Conservation (phyloP, 192 early-diverging fungal species). For the Coemansia sp. region DNA sequence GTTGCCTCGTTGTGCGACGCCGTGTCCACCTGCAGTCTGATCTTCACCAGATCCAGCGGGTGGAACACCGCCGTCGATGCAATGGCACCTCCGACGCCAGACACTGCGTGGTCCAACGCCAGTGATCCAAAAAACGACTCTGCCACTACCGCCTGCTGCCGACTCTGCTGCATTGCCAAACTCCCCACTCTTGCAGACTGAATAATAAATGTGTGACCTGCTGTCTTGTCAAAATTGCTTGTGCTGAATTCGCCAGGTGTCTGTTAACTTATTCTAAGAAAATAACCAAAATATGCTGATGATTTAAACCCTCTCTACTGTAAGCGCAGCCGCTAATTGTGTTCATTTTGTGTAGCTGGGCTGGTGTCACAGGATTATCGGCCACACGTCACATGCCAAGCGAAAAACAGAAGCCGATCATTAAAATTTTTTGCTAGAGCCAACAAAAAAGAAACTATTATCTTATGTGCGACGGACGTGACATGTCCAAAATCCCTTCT, state of each 20-base stretch:
- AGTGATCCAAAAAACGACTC: constrained; percentile 48
- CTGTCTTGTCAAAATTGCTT: not conserved
- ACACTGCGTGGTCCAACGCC: constrained; percentile 77
- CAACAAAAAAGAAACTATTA: constrained; percentile 1
- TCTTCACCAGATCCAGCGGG: constrained; percentile 95
- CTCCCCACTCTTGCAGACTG: not conserved
- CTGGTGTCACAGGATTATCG: no score
- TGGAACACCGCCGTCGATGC: constrained; percentile 80
- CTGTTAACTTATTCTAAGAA: not conserved
- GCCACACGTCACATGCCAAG: no score
- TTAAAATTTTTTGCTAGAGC: not conserved
- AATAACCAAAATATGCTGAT: not conserved
- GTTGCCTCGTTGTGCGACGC: constrained; percentile 51
- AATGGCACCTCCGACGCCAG: constrained; percentile 83
- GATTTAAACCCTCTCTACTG: not conserved
- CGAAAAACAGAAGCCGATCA: no score
- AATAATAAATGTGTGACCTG: not conserved
- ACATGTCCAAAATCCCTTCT: constrained; percentile 19
- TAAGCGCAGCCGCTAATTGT: no score
- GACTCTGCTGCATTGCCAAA: constrained; percentile 1
- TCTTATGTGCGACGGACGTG: constrained; percentile 30
- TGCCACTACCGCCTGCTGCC: constrained; percentile 5
- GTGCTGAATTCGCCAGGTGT: not conserved
- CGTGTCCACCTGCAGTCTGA: constrained; percentile 79
- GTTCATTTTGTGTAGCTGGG: no score